Evolutionary conservation across 2,329 filamentous ascomycete species (phyloP).

Genomic region (Corinectria fuckeliana): DNA sequence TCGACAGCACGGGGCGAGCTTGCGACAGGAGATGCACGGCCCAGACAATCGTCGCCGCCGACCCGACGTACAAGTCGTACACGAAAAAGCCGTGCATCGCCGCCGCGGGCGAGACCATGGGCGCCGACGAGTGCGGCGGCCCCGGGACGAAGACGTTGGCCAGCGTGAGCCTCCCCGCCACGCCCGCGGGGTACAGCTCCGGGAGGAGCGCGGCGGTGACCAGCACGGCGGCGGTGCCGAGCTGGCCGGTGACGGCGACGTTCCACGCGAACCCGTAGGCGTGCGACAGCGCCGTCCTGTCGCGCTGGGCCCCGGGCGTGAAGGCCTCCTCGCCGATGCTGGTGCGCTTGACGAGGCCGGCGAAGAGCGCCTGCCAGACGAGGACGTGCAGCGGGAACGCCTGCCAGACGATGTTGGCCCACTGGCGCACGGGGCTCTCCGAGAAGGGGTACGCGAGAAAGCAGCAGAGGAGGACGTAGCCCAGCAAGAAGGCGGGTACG

Average conservation of each 20-base stretch:
- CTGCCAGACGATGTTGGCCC: conserved; percentile 32
- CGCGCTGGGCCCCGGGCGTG: conserved; percentile 19
- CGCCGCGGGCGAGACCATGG: conserved; percentile 24
- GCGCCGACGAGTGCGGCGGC: conserved; percentile 20
- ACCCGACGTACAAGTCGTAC: conserved; percentile 36
- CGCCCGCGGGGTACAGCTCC: conserved; percentile 22
- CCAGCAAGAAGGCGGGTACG: conserved; percentile 28
- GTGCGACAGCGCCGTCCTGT: conserved; percentile 29
- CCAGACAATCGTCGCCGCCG: conserved; percentile 28
- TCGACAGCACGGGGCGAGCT: conserved; percentile 20
- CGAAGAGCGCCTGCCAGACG: conserved; percentile 21
- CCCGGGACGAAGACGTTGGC: conserved; percentile 30
- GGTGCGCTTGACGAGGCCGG: conserved; percentile 23
- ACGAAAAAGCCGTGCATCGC: conserved; percentile 33
- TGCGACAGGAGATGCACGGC: conserved; percentile 23
- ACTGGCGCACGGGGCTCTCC: conserved; percentile 27
- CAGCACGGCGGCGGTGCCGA: conserved; percentile 27
- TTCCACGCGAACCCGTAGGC: conserved; percentile 37
- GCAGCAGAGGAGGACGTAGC: conserved; percentile 28
- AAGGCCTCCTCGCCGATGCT: conserved; percentile 33
- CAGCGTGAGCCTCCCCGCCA: conserved; percentile 22
- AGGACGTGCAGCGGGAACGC: conserved; percentile 30
- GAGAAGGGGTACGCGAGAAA: conserved; percentile 32
- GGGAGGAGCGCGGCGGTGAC: conserved; percentile 19
- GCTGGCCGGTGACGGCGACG: conserved; percentile 31